A percentile compares a stretch with the other conserved stretches of the same genome.
Evolutionary conservation across 352 stramenopile genomes (phyloP).

Genomic region (Globisporangium polare): DNA sequence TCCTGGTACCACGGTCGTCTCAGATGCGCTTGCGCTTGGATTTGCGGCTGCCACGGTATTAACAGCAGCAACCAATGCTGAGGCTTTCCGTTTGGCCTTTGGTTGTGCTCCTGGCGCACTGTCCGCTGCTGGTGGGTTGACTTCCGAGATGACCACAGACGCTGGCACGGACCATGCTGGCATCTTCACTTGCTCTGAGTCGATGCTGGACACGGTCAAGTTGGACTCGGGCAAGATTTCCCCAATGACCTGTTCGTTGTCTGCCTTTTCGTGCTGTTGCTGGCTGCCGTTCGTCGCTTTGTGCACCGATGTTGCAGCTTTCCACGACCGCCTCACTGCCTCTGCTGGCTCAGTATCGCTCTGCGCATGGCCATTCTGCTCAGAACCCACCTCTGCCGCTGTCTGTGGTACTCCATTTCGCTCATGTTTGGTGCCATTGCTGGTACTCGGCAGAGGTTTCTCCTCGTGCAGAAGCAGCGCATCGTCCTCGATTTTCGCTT

Average conservation of each 20-base stretch:
- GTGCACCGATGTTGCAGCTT: neutral
- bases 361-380: slow-evolving; percentile 7
- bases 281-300: neutral
- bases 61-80: neutral
- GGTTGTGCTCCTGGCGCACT: neutral
- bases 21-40: neutral
- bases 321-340: neutral
- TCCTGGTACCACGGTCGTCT: slow-evolving; percentile 13
- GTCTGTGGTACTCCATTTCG: neutral
- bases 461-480: slow-evolving; percentile 4
- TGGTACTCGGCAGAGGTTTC: slow-evolving; percentile 7
- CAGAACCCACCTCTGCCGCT: neutral
- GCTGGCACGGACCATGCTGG: neutral
- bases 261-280: neutral
- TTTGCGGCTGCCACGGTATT: neutral
- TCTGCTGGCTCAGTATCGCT: neutral
- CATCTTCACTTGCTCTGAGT: neutral
- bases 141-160: neutral
- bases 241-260: neutral
- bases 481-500: neutral
- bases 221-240: slow-evolving; percentile 1
- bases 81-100: neutral
- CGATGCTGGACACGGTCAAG: neutral
- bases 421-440: neutral
- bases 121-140: neutral